Conservation (phyloP, 1,139 yeast species). For the Sugiyamaella sp. region DNA sequence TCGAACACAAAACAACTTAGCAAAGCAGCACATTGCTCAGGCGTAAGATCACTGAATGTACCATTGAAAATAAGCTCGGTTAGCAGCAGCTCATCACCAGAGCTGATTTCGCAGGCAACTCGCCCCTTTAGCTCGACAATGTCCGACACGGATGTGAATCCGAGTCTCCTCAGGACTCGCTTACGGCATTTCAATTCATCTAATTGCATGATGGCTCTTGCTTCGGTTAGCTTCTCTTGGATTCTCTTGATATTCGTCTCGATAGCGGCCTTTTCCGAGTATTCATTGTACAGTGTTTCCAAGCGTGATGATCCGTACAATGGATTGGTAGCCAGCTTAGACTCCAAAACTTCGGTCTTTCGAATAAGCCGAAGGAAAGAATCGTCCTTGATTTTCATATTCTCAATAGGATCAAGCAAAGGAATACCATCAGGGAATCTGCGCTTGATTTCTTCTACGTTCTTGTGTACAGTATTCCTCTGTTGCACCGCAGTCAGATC, state of each 20-base stretch:
- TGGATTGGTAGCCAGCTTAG: conserved; percentile 71
- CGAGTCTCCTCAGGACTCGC: conserved; percentile 82
- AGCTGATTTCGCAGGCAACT: conserved; percentile 93
- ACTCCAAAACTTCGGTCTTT: conserved; percentile 80
- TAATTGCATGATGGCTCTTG: conserved; percentile 88
- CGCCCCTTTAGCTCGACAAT: conserved; percentile 95
- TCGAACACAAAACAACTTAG: conserved; percentile 96
- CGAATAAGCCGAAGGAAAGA: conserved; percentile 70
- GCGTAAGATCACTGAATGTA: conserved; percentile 80
- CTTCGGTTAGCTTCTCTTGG: conserved; percentile 70
- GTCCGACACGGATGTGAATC: conserved; percentile 77
- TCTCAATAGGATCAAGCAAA: conserved; percentile 81
- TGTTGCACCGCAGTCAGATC: conserved; percentile 74
- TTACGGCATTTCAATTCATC: conserved; percentile 93
- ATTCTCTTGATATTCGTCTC: conserved; percentile 62
- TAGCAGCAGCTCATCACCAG: conserved; percentile 78
- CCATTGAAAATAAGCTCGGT: conserved; percentile 95
- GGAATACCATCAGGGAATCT: conserved; percentile 92
- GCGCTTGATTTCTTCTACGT: conserved; percentile 75
- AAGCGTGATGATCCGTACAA: conserved; percentile 67
- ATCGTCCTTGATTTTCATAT: conserved; percentile 86
- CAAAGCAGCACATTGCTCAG: conserved; percentile 91
- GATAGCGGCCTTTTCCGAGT: conserved; percentile 63
- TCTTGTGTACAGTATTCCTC: conserved; percentile 71
- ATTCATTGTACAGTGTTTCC: conserved; percentile 61